phyloP scores from a whole-genome alignment of 225 moss, liverwort and hornwort genomes.

The Antitrichia curtipendula region DNA sequence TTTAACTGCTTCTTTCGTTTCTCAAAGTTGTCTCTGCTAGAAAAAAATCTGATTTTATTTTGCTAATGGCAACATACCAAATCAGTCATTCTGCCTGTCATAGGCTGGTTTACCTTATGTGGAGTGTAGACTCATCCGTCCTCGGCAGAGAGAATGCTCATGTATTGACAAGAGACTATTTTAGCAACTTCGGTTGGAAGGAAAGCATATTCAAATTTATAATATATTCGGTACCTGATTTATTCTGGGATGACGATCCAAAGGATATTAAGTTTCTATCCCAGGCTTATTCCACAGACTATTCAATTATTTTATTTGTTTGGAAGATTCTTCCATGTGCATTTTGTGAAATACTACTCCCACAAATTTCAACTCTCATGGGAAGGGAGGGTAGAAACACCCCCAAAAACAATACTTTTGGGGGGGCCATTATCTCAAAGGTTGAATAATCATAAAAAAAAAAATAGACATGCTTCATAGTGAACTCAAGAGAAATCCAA shows the following conservation, averaged over 20 bases:
- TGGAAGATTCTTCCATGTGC: background rate
- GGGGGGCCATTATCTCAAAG: background rate
- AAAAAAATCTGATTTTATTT: too few relatives aligned
- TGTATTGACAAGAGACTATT: background rate
- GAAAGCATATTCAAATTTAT: background rate
- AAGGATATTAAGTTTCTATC: background rate
- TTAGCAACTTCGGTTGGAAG: background rate
- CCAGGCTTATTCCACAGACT: background rate
- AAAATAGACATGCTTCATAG: fast-evolving
- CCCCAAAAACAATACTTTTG: background rate
- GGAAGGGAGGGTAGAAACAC: background rate
- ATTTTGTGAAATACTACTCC: background rate
- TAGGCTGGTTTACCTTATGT: too few relatives aligned
- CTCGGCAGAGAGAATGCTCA: background rate
- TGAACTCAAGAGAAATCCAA: background rate
- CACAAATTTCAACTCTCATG: background rate
- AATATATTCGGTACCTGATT: background rate
- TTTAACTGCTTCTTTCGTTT: too few relatives aligned
- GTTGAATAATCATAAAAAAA: background rate
- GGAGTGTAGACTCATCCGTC: background rate
- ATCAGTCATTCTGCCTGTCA: too few relatives aligned
- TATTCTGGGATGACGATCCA: background rate
- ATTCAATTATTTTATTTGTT: background rate
- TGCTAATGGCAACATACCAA: too few relatives aligned
- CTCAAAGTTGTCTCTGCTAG: too few relatives aligned